Evolutionary conservation across 1,139 yeast genomes (phyloP), one percentile per base, ranked within the genome.

Genomic region (Pichia sp.): DNA sequence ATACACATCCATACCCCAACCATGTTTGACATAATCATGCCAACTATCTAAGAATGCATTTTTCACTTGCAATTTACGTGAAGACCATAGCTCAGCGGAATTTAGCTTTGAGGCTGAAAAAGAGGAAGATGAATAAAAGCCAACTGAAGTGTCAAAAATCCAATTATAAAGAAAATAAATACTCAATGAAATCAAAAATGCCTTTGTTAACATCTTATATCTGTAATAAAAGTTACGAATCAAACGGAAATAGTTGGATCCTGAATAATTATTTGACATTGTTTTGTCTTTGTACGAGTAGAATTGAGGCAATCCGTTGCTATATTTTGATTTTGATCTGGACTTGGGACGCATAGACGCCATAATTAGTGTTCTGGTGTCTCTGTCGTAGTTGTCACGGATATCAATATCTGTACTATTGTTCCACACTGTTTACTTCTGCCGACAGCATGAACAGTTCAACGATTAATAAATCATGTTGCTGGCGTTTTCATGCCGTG

Each of bases 1-100:
- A 54, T 80, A 84, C 4, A 76, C 72, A 52, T 84, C 94, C 44
- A 66, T 68, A 3, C 96, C 96, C 93, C 94, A 88, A 0, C 86
- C 97, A 53, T 83, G 70, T 38, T 70, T 64, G 40, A 76, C 78
- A 55, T 89, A 89, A 38, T 84, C 84, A 29, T 68, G 68, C 96
- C 96, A 89, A 11, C 93, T 76, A 36, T 78, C 80, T 47, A 78
- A 65, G 57, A 89, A 85, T 6, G 78, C 88, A 30, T 69, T 59
- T 49, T 66, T 72, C 22, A 85, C 87, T 48, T 74, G 75, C 13
- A 64, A 59, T 52, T 78, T 81, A 38, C 76, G 73, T 13, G 53
- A 51, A 13, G 53, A 54, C 86, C 69, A 67, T 20, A 57, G 10
- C 26, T 46, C 45, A 5, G 33, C 8, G 11, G 29, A 16, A 14